These are phyloP conservation scores for Xylaria sp. DNA, from an alignment of 2,329 filamentous ascomycete species.

Conservation along the genomic window DNA sequence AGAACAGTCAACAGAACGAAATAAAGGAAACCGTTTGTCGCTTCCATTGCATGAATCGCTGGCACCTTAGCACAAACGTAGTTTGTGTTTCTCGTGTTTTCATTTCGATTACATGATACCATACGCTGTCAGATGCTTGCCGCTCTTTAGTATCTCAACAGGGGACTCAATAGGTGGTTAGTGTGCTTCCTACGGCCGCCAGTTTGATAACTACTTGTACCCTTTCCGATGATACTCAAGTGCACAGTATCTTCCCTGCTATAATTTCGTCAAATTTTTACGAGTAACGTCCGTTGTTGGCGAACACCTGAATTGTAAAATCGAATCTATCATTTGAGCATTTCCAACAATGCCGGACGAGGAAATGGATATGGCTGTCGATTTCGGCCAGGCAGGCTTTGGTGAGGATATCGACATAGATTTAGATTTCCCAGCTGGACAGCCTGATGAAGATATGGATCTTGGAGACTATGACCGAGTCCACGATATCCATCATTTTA, in stretches of 20 bases:
- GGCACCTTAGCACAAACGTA: background rate
- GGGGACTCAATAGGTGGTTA: background rate
- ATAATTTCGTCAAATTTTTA: background rate
- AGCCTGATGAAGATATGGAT: conserved; percentile 42
- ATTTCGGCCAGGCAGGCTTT: conserved; percentile 38
- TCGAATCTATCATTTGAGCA: background rate
- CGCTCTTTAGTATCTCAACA: background rate
- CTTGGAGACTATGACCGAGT: conserved; percentile 41
- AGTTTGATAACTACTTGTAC: background rate
- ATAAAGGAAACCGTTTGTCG: background rate
- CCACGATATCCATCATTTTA: conserved; percentile 40
- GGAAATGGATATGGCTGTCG: conserved; percentile 44
- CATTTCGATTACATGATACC: background rate
- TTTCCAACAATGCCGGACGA: conserved; percentile 40
- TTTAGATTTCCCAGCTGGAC: conserved; percentile 41
- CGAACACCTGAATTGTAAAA: background rate
- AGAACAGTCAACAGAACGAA: background rate
- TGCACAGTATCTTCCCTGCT: background rate
- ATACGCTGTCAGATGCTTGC: background rate
- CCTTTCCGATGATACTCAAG: conserved; percentile 12
- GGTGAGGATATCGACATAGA: conserved; percentile 45
- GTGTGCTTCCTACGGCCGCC: background rate
- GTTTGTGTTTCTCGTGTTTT: background rate
- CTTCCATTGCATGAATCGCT: background rate
- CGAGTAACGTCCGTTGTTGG: conserved; percentile 1